Percentiles rank a stretch among this genome's conserved stretches.
Conservation (phyloP, 495 filamentous ascomycete genomes). For the Penicillium canescens region DNA sequence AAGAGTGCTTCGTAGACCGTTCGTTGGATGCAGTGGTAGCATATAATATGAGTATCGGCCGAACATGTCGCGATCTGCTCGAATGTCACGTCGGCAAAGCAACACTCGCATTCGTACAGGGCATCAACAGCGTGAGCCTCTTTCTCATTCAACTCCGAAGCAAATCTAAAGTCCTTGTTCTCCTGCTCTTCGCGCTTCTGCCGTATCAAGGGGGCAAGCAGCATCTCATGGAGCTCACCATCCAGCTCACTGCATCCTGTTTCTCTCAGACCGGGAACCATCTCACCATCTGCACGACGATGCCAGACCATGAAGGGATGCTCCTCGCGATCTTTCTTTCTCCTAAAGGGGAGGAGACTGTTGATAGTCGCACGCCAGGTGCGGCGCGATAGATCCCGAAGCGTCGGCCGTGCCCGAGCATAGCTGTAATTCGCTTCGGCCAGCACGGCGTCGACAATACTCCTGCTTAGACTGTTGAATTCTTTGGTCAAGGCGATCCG, state of each 20-base stretch:
- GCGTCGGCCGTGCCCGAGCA: conserved; percentile 68
- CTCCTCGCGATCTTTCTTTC: conserved; percentile 57
- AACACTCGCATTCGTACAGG: conserved; percentile 88
- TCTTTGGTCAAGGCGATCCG: conserved; percentile 65
- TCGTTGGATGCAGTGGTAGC: conserved; percentile 78
- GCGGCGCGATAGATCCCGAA: conserved; percentile 72
- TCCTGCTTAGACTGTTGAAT: conserved; percentile 77
- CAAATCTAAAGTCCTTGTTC: conserved; percentile 59
- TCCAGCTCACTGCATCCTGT: conserved; percentile 82
- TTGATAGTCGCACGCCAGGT: conserved; percentile 87
- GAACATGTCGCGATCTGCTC: conserved; percentile 80
- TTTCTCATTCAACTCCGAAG: conserved; percentile 66
- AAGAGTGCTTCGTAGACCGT: conserved; percentile 83
- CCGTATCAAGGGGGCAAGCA: conserved; percentile 64
- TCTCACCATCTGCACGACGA: conserved; percentile 45
- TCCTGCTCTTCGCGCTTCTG: conserved; percentile 58
- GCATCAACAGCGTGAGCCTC: conserved; percentile 72
- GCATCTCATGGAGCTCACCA: conserved; percentile 66
- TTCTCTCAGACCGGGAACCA: conserved; percentile 59
- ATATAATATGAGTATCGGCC: conserved; percentile 74
- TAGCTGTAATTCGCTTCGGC: conserved; percentile 92
- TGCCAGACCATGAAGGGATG: conserved; percentile 69
- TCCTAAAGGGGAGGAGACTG: conserved; percentile 67
- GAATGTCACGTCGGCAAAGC: conserved; percentile 74
- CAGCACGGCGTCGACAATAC: conserved; percentile 82